Base-by-base conservation (phyloP, 352 stramenopile species). In the Peronospora farinosa region DNA sequence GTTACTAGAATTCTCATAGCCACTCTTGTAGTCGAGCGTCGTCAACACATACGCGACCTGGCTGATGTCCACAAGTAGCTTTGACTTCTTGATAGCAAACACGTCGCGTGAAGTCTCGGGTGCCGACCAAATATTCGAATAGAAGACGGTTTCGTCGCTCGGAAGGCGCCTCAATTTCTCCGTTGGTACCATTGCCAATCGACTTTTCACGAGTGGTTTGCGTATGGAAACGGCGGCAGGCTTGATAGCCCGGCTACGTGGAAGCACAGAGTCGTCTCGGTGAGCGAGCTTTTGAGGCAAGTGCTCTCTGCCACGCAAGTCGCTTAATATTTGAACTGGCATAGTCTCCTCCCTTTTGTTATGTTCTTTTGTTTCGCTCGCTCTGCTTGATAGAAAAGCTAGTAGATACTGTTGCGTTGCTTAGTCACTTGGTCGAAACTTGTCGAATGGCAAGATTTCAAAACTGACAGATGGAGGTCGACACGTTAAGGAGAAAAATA, bases 31-130 rank as follows among this genome's bases (percentile, higher is more conserved):
- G 56, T 89, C 78, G 25, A 84, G 74, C 10, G 75, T 84, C 16
- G 78, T 85, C 35, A 92, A 53, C 40, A 88, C 76, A 37, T 89
- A 64, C 15, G 81, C 70, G 17, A 92, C 74, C 31, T 92, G 81
- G n/a, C 69, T 73, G 46, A 92, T 86, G 48, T 92, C 80, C 23
- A 92, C 72, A 30, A 81, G 73, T 53, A 68, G 72, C 32, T 36
- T 50, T 27, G 57, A 51, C 39, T 50, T 63, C 54, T 69, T 67
- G 33, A 40, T 12, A 27, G 36, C 46, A 7, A 31, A 36, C 16
- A 48, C 38, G 16, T 67, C 49, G 7, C 25, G 37, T 11, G 40
- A 38, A 17, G 51, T 59, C 43, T 67, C 58, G 2, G 59, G 40
- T 15, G 49, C 40, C 8, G 65, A 67, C 79, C 79, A 91, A 47